Base-by-base conservation (phyloP, 2,329 filamentous ascomycete genomes). In the Didymellaceae sp. region DNA sequence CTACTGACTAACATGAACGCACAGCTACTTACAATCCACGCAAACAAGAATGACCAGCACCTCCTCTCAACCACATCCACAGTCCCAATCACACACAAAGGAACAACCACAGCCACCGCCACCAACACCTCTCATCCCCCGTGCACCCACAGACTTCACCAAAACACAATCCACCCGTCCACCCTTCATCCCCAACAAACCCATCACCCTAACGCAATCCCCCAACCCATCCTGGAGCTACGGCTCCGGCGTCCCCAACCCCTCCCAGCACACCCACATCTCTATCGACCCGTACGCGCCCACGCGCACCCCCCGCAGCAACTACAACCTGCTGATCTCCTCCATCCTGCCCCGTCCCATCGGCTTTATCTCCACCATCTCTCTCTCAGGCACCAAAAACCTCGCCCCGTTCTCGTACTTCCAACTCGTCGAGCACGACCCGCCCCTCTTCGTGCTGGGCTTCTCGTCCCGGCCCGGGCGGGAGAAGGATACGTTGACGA, bases 351-450 rank as follows among this genome's bases (percentile, higher is more conserved):
- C 57, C 2, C 45, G 57, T 7, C 57, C 59, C 3, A 59, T 62
- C 22, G 57, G 55, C n/a, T 47, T 62, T 32, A 26, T 61, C 21
- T 53, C 45, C 48, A 60, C 57, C 11, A 28, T 54, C 6, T 49
- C 49, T 10, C 31, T 22, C 17, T 55, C 60, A 21, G 59, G 60
- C 0, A 43, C 30, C 1, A 54, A 57, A 8, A 70, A 68, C 30
- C 52, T 70, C 3, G 57, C 66, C 1, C 66, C 66, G 0, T 66
- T 68, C 43, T 54, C 44, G 6, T 70, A 64, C 51, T 68, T 70
- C 41, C 59, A 68, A 46, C 57, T 61, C 40, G 57, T 68, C 49
- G 47, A 53, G 28, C 50, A 52, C 8, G 52, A 66, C 44, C 63
- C 63, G 13, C 60, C 63, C 4, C 35, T 57, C 14, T 66, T 63